phyloP scores from a whole-genome alignment of 176 grass and related monocot species.

The Lolium rigidum region DNA sequence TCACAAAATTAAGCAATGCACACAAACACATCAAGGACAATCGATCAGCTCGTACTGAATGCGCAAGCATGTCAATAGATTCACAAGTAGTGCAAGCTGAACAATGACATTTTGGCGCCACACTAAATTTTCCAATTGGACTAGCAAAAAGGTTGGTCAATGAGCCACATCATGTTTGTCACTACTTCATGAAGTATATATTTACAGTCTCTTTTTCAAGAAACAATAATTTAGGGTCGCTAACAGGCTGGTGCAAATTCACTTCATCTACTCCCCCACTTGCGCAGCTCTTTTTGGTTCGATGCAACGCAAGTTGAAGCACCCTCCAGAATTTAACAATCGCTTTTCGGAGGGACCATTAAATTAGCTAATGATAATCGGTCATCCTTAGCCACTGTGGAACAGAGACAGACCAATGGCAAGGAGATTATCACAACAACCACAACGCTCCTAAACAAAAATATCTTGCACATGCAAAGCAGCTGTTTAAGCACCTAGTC shows the following conservation, averaged over 20 bases:
- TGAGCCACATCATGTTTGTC: not conserved
- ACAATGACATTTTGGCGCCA: not conserved
- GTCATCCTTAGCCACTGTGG: not conserved
- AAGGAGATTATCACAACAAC: not conserved
- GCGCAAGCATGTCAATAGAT: no score
- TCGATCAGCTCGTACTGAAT: not conserved
- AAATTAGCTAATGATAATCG: not conserved
- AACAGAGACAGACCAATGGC: not conserved
- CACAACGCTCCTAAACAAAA: constrained; percentile 3
- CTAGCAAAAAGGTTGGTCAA: not conserved
- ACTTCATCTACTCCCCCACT: not conserved
- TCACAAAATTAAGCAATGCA: not conserved
- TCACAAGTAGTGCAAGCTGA: not conserved
- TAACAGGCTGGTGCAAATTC: not conserved
- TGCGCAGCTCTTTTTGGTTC: not conserved
- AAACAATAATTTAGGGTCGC: not conserved
- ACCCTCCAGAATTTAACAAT: not conserved
- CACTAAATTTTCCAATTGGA: not conserved
- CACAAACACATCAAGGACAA: not conserved
- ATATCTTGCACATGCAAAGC: constrained; percentile 8
- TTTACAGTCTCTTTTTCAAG: not conserved
- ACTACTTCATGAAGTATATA: not conserved
- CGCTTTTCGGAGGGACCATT: not conserved
- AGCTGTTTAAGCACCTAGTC: not conserved
- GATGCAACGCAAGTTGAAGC: no score